Evolutionary conservation across 108 stramenopile species (phyloP).

Genomic region (Cylindrotheca closterium): DNA sequence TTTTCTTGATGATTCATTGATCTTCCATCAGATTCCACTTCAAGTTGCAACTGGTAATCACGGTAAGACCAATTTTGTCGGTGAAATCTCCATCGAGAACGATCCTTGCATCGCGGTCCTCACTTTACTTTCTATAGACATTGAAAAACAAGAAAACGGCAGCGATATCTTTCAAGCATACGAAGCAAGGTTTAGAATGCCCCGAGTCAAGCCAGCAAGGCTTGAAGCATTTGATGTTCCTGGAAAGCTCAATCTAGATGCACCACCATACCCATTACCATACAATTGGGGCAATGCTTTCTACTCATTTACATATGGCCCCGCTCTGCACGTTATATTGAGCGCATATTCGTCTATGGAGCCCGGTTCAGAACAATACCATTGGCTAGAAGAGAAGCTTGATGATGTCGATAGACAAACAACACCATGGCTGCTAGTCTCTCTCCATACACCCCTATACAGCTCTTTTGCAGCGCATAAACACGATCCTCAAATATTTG

Average conservation of each 20-base stretch:
- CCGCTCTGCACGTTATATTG: slow-evolving; percentile 69
- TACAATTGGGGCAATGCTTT: slow-evolving; percentile 87
- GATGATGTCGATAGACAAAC: slow-evolving; percentile 56
- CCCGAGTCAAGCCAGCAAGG: slow-evolving; percentile 56
- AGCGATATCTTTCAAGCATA: slow-evolving; percentile 69
- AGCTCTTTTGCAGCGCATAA: slow-evolving; percentile 72
- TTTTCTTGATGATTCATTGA: slow-evolving; percentile 60
- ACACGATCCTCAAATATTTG: slow-evolving; percentile 58
- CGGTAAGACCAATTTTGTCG: slow-evolving; percentile 19
- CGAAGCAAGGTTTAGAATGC: slow-evolving; percentile 82
- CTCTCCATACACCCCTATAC: slow-evolving; percentile 84
- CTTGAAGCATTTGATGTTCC: slow-evolving; percentile 45
- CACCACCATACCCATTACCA: slow-evolving; percentile 58
- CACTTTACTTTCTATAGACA: slow-evolving; percentile 36
- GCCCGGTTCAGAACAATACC: slow-evolving; percentile 65
- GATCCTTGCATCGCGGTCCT: background rate
- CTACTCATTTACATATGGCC: slow-evolving; percentile 72
- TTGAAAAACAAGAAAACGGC: slow-evolving; percentile 56
- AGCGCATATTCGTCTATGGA: slow-evolving; percentile 72
- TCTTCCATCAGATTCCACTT: slow-evolving; percentile 57
- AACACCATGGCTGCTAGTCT: slow-evolving; percentile 85
- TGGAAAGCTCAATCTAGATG: slow-evolving; percentile 47
- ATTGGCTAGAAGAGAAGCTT: slow-evolving; percentile 73
- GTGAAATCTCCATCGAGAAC: too few species aligned
- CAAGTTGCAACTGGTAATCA: slow-evolving; percentile 77